Base-by-base conservation (phyloP, 2,329 filamentous ascomycete genomes). In the Neofusicoccum cordaticola region DNA sequence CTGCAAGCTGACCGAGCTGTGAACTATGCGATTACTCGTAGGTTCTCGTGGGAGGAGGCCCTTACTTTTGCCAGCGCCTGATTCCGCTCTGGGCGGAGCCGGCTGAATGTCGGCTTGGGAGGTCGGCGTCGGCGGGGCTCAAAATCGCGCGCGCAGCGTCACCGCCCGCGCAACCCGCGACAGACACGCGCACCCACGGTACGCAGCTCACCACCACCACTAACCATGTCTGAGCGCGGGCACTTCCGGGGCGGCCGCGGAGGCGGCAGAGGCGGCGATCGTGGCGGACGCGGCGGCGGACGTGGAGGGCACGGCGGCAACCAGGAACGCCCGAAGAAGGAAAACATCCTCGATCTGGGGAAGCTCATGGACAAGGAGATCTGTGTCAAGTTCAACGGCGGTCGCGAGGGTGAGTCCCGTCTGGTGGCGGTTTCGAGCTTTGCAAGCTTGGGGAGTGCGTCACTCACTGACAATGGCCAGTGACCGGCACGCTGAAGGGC, bases 351-450 rank as follows among this genome's bases (percentile, higher is more conserved):
- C 62, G 94, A 99, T 75, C 80, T 99, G 73, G 88, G 85, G 75
- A 97, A 97, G 82, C 99, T 98, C 79, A 93, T 97, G 90, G 93
- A 99, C 79, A 96, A 97, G 86, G 86, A 90, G 75, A 92, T 99
- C 70, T 90, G 86, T 9, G 93, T 99, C 76, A 98, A 98, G 81
- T 98, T 99, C 79, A 97, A 92, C 74, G 95, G 95, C 47, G 95
- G 95, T 1, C 83, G 94, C 66, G 93, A 97, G 83, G 91, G 93
- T 95, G 75, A 67, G 84, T 66, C 19, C 61, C 51, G 22, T 13
- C 37, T 53, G 61, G 50, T 63, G 47, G 67, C 68, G 65, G 31
- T 19, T 31, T 44, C 22, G 35, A 56, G 61, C 13, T 57, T 44
- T n/a, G 39, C 8, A 11, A 17, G 39, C 52, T 19, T n/a, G 52